These are phyloP conservation scores for Phytophthora cactorum DNA, from an alignment of 352 stramenopile genomes.

Conservation along the genomic window DNA sequence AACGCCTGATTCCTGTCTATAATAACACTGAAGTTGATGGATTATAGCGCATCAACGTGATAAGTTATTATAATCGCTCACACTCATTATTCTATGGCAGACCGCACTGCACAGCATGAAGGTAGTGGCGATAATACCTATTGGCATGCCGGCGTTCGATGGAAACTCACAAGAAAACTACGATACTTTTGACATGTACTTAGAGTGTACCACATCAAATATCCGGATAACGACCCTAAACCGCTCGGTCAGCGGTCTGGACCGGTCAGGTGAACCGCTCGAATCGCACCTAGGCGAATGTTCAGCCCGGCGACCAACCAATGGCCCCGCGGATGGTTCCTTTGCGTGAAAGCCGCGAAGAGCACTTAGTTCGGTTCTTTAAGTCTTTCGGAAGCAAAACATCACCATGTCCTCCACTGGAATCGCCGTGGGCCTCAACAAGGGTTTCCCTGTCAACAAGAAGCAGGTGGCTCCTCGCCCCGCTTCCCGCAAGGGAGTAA, in stretches of 20 bases:
- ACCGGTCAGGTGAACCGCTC: slow-evolving; percentile 33
- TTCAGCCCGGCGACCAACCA: slow-evolving; percentile 37
- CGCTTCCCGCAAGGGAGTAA: slow-evolving; percentile 91
- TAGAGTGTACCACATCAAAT: background rate
- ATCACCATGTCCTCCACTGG: slow-evolving; percentile 89
- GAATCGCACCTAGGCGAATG: slow-evolving; percentile 28
- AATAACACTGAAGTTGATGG: too few relatives aligned
- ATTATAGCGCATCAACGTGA: too few relatives aligned
- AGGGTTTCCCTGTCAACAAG: slow-evolving; percentile 94
- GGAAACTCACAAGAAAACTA: too few relatives aligned
- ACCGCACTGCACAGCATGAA: too few relatives aligned
- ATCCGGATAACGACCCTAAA: background rate
- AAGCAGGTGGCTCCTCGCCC: slow-evolving; percentile 87
- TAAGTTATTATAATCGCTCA: too few relatives aligned
- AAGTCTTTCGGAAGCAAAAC: slow-evolving; percentile 86
- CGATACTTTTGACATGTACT: too few relatives aligned
- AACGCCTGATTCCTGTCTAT: too few relatives aligned
- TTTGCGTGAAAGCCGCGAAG: slow-evolving; percentile 3
- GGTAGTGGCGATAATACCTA: too few relatives aligned
- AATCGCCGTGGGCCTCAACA: slow-evolving; percentile 93
- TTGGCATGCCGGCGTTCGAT: too few relatives aligned
- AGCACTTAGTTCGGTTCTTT: slow-evolving; percentile 86
- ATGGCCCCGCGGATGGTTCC: slow-evolving; percentile 30
- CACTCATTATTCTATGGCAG: too few relatives aligned
- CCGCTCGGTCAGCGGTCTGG: background rate